Evolutionary conservation across 352 stramenopile genomes (phyloP).

Genomic region (Phytophthora brassicae): DNA sequence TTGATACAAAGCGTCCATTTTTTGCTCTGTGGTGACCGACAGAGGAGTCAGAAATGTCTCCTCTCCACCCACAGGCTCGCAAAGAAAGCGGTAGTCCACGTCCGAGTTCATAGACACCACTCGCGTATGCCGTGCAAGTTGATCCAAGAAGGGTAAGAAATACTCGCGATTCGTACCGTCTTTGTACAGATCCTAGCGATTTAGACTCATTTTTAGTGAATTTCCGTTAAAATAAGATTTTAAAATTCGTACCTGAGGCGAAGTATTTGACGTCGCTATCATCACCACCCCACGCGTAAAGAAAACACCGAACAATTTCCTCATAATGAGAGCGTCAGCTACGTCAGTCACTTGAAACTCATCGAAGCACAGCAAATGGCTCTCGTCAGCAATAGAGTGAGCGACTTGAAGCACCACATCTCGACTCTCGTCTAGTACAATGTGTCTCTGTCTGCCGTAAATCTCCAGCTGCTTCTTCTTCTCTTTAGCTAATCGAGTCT

Average conservation of each 20-base stretch:
- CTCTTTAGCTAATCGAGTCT: slow-evolving; percentile 88
- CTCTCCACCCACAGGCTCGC: slow-evolving; percentile 30
- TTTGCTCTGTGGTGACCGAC: slow-evolving; percentile 24
- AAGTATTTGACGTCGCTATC: slow-evolving; percentile 95
- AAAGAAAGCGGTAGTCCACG: slow-evolving; percentile 74
- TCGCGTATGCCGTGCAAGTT: slow-evolving; percentile 90
- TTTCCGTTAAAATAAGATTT: not conserved
- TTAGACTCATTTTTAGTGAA: not conserved
- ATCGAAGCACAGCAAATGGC: slow-evolving; percentile 95
- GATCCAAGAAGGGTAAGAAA: slow-evolving; percentile 96
- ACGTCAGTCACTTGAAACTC: slow-evolving; percentile 99
- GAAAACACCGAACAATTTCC: slow-evolving; percentile 92
- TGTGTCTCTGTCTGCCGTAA: slow-evolving; percentile 85
- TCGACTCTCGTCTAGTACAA: slow-evolving; percentile 65
- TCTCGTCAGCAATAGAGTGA: slow-evolving; percentile 82
- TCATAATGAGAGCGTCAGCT: slow-evolving; percentile 96
- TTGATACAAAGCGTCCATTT: slow-evolving; percentile 50
- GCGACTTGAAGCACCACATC: slow-evolving; percentile 85
- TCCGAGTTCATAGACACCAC: slow-evolving; percentile 70
- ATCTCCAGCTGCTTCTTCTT: slow-evolving; percentile 86
- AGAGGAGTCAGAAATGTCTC: slow-evolving; percentile 66
- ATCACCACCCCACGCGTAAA: slow-evolving; percentile 91
- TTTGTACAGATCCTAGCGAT: slow-evolving; percentile 90
- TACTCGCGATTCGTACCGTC: slow-evolving; percentile 95
- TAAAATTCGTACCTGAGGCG: slow-evolving; percentile 40